phyloP scores from a whole-genome alignment of 495 filamentous ascomycete species.

The Penicillium parvum region DNA sequence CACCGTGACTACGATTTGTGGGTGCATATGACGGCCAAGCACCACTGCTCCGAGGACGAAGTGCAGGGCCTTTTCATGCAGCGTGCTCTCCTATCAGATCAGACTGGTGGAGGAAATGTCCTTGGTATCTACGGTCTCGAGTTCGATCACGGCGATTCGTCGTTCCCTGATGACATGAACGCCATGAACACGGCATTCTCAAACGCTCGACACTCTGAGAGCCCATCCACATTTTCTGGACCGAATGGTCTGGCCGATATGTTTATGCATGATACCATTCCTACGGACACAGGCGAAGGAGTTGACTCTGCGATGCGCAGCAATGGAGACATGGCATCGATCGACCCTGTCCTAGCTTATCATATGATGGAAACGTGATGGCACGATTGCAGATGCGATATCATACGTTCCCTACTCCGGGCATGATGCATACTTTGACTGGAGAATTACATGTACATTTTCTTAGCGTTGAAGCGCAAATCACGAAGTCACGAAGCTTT shows the following conservation, averaged over 20 bases:
- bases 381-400: no score
- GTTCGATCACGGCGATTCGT: slow-evolving; percentile 25
- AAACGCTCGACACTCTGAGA: neutral
- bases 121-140: slow-evolving; percentile 45
- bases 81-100: slow-evolving; percentile 35
- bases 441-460: no score
- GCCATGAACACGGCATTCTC: neutral
- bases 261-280: slow-evolving; percentile 24
- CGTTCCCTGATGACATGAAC: slow-evolving; percentile 18
- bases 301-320: slow-evolving; percentile 30
- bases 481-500: no score
- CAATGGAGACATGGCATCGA: slow-evolving; percentile 31
- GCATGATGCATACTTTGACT: no score
- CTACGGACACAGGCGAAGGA: slow-evolving; percentile 5
- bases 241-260: slow-evolving; percentile 19
- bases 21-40: slow-evolving; percentile 57
- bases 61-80: slow-evolving; percentile 46
- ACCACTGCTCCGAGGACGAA: slow-evolving; percentile 47
- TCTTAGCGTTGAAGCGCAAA: no score
- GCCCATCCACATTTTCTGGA: slow-evolving; percentile 4
- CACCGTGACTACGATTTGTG: slow-evolving; percentile 62
- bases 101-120: slow-evolving; percentile 25
- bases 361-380: slow-evolving; percentile 23
- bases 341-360: slow-evolving; percentile 34
- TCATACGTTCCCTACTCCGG: no score